A percentile compares a stretch with the other conserved stretches of the same genome.
phyloP scores from a whole-genome alignment of 148 eudicot genomes.

The Amaranthus palmeri region DNA sequence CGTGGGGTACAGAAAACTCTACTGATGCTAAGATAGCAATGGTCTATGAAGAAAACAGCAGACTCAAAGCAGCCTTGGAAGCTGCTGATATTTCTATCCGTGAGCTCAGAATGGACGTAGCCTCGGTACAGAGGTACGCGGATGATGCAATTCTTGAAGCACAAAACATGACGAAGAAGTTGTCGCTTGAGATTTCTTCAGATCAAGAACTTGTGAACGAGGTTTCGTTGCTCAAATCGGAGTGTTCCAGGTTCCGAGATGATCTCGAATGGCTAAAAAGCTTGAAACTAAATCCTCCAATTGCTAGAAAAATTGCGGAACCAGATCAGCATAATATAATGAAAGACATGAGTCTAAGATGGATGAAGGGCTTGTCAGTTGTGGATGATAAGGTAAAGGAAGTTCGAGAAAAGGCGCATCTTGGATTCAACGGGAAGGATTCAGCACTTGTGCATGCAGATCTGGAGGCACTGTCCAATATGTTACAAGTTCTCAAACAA shows the following conservation, averaged over 20 bases:
- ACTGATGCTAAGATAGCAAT: conserved; percentile 52
- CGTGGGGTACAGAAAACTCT: conserved; percentile 48
- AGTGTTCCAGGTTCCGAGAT: conserved; percentile 59
- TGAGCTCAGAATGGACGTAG: conserved; percentile 63
- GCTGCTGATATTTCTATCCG: conserved; percentile 61
- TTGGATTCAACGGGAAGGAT: conserved; percentile 50
- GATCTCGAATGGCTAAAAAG: conserved; percentile 57
- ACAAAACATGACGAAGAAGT: conserved; percentile 49
- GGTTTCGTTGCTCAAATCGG: conserved; percentile 61
- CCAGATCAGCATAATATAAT: conserved; percentile 20
- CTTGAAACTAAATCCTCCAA: conserved; percentile 38
- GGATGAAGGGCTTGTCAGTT: conserved; percentile 44
- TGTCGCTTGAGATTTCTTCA: conserved; percentile 60
- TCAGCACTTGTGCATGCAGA: conserved; percentile 50
- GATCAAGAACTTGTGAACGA: conserved; percentile 59
- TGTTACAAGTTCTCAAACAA: conserved; percentile 50
- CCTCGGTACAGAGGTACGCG: conserved; percentile 58
- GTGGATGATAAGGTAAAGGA: conserved; percentile 62
- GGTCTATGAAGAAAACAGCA: conserved; percentile 61
- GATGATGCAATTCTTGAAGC: conserved; percentile 63
- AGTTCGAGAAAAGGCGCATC: conserved; percentile 53
- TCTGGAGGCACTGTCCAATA: conserved; percentile 47
- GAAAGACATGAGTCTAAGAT: conserved; percentile 31
- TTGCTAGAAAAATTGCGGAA: conserved; percentile 17
- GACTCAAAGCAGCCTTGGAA: conserved; percentile 62